phyloP scores from a whole-genome alignment of 78 protist species.

The Neovahlkampfia damariscottae region DNA sequence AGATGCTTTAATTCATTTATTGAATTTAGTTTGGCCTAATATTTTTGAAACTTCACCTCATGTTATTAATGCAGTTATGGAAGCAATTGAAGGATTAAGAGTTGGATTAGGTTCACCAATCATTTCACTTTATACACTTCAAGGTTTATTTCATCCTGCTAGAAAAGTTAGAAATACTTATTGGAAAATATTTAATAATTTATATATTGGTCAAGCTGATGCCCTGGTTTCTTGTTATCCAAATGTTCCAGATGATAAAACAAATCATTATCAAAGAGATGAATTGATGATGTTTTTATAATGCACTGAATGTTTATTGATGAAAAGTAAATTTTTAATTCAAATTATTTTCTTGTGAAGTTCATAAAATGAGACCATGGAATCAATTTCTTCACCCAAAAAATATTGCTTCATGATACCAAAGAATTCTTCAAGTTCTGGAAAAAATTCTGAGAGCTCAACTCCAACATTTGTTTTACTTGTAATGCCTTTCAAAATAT shows the following conservation, averaged over 20 bases:
- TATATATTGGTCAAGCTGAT: slow-evolving; percentile 70
- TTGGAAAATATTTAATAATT: slow-evolving; percentile 94
- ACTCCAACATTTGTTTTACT: too few species aligned
- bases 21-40: slow-evolving; percentile 98
- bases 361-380: too few species aligned
- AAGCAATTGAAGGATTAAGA: slow-evolving; percentile 93
- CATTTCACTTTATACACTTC: slow-evolving; percentile 73
- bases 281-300: background rate
- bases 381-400: too few species aligned
- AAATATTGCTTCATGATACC: too few species aligned
- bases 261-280: background rate
- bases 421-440: too few species aligned
- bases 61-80: slow-evolving; percentile 91
- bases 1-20: slow-evolving; percentile 91
- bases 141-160: slow-evolving; percentile 85
- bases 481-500: too few species aligned
- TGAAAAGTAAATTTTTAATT: too few species aligned
- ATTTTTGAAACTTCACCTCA: slow-evolving; percentile 97
- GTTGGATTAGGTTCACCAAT: slow-evolving; percentile 80
- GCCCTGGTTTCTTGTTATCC: slow-evolving; percentile 32
- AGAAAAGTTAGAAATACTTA: slow-evolving; percentile 89
- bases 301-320: background rate
- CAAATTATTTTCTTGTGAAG: too few species aligned
- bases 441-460: too few species aligned
- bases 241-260: background rate